Base-by-base conservation (phyloP, 495 filamentous ascomycete species). In the Amniculicola lignicola region DNA sequence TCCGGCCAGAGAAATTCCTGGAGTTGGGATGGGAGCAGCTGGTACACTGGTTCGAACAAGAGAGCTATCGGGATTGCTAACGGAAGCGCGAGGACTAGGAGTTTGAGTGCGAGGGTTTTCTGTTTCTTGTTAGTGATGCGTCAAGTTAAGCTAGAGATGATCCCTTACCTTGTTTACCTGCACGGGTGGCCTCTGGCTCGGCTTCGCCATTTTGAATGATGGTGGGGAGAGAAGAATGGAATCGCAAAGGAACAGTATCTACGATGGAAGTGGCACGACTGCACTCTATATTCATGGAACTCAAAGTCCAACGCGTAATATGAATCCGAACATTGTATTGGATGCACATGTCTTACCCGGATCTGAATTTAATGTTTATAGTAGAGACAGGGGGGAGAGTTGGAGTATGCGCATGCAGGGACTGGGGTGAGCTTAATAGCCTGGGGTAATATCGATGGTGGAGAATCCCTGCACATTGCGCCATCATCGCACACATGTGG, bases 381-480 rank as follows among this genome's bases (percentile, higher is more conserved):
- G 43, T 57, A 22, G 9, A 10, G n/a, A 19, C 29, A 7, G 15
- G 51, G 40, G 11, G 29, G 7, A n/a, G 29, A n/a, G 29, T 33
- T 33, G 29, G n/a, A 7, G 7, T n/a, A 33, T 37, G n/a, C 16
- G 19, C 36, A 45, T 38, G 29, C 7, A n/a, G 29, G 47, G 51
- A 15, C 51, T 55, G 35, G 7, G 31, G 51, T 27, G 39, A 19
- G 31, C n/a, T n/a, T 23, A 31, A 44, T 29, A 56, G 48, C 48
- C 52, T 33, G 54, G 54, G 54, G 43, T 50, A 50, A 57, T 57
- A 41, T 57, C 10, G 28, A 16, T 24, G 23, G 54, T 6, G 44
- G 44, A 37, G 54, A 43, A 42, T 11, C 50, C 50, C 44, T 47
- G 44, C 44, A 47, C 29, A n/a, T n/a, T n/a, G n/a, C n/a, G n/a